Percentiles rank a stretch among this genome's conserved stretches.
phyloP scores from a whole-genome alignment of 2,329 filamentous ascomycete genomes.

The Xylaria sp. region DNA sequence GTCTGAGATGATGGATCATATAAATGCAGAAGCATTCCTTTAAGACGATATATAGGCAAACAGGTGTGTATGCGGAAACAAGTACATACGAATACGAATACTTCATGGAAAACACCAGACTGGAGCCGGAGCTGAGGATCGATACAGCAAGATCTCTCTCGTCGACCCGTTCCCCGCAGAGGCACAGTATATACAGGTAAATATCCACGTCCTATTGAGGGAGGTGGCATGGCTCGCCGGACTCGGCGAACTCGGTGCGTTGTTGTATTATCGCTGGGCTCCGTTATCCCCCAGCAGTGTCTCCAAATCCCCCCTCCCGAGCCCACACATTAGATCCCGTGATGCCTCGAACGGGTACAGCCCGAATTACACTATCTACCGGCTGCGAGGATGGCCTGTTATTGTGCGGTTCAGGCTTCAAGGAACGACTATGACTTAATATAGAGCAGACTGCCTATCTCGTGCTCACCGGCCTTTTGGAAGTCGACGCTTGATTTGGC shows the following conservation, averaged over 20 bases:
- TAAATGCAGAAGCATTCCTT: not conserved
- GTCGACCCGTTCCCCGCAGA: constrained; percentile 22
- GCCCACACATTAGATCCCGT: not conserved
- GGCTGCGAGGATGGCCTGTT: not conserved
- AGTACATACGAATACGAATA: constrained; percentile 1
- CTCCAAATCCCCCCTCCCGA: not conserved
- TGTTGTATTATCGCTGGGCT: not conserved
- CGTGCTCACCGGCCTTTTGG: too few species aligned
- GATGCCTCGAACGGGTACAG: not conserved
- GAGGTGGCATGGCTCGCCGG: not conserved
- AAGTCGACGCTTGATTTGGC: too few species aligned
- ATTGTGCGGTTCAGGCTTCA: too few species aligned
- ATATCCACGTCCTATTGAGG: not conserved
- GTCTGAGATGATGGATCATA: not conserved
- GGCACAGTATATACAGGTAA: not conserved
- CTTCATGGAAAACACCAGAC: not conserved
- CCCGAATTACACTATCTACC: not conserved
- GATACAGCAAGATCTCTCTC: constrained; percentile 1
- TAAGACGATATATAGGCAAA: not conserved
- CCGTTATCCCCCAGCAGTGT: constrained; percentile 14
- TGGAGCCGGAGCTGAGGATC: not conserved
- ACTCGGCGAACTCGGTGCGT: constrained; percentile 2
- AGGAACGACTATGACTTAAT: too few species aligned
- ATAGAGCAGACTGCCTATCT: too few species aligned
- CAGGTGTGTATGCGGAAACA: not conserved